A percentile compares a stretch with the other conserved stretches of the same genome.
Conservation (phyloP, 148 eudicot genomes). For the Cornus florida region DNA sequence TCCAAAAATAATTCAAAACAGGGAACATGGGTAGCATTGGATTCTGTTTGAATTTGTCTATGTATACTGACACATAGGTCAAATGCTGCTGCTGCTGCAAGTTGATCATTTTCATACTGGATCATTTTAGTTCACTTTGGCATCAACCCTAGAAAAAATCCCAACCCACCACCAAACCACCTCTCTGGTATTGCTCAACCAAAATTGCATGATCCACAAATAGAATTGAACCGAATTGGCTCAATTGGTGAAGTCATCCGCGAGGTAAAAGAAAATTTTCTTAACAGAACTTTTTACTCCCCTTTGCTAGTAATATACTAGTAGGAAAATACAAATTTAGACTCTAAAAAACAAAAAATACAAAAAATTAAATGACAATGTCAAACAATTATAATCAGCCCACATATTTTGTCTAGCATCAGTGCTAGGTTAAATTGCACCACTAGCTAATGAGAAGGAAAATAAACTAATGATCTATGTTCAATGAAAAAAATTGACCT, state of each 20-base stretch:
- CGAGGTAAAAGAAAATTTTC: too few species aligned
- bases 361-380: too few species aligned
- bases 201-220: background rate
- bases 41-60: slow-evolving; percentile 3
- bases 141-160: background rate
- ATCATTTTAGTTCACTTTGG: background rate
- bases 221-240: background rate
- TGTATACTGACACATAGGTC: too few species aligned
- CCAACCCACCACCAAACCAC: background rate
- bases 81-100: background rate
- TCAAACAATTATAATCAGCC: background rate
- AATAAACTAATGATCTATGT: background rate
- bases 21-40: background rate
- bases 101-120: too few species aligned
- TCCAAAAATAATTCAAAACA: background rate
- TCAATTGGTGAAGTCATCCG: background rate
- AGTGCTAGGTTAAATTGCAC: background rate
- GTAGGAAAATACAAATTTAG: too few species aligned
- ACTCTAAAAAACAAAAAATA: too few species aligned
- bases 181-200: background rate
- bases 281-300: too few species aligned
- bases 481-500: background rate
- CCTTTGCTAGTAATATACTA: too few species aligned
- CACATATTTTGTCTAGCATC: background rate
- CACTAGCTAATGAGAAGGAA: background rate